Percentiles rank a stretch among this genome's conserved stretches.
phyloP scores from a whole-genome alignment of 176 grass and related monocot species.

The Eragrostis nindensis region DNA sequence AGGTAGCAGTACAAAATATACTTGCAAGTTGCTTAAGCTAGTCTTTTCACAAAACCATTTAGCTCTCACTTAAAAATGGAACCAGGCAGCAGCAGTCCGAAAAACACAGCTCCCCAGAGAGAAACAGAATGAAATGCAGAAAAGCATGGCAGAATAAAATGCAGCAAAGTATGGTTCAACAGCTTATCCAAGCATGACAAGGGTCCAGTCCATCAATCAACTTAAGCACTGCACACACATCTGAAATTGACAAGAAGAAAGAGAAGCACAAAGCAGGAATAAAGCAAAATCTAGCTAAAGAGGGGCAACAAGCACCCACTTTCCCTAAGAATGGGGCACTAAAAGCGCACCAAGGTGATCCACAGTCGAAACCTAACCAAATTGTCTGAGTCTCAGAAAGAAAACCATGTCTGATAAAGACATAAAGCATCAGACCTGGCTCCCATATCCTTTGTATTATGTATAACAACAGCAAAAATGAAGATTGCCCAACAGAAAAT shows the following conservation, averaged over 20 bases:
- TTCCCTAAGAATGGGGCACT: constrained; percentile 25
- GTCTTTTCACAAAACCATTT: background rate
- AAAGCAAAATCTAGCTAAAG: constrained; percentile 45
- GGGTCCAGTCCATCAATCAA: constrained; percentile 37
- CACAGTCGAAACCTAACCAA: constrained; percentile 52
- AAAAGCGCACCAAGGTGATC: constrained; percentile 35
- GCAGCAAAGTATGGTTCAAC: background rate
- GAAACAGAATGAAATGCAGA: background rate
- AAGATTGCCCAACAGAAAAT: constrained; percentile 33
- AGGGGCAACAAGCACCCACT: constrained; percentile 31
- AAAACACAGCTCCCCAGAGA: constrained; percentile 25
- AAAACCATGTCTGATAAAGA: constrained; percentile 30
- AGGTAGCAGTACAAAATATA: background rate
- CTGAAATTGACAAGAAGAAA: constrained; percentile 41
- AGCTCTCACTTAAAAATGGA: constrained; percentile 29
- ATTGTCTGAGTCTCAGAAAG: too few species aligned
- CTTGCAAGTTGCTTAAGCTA: background rate
- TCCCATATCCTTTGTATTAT: constrained; percentile 20
- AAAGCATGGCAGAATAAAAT: constrained; percentile 24
- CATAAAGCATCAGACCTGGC: constrained; percentile 20
- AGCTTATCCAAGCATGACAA: background rate
- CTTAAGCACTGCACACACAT: constrained; percentile 35
- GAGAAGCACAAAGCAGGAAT: constrained; percentile 33
- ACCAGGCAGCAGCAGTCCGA: background rate
- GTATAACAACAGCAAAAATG: constrained; percentile 24